phyloP scores from a whole-genome alignment of 1,139 yeast genomes.

The Saccharomyces pastorianus region DNA sequence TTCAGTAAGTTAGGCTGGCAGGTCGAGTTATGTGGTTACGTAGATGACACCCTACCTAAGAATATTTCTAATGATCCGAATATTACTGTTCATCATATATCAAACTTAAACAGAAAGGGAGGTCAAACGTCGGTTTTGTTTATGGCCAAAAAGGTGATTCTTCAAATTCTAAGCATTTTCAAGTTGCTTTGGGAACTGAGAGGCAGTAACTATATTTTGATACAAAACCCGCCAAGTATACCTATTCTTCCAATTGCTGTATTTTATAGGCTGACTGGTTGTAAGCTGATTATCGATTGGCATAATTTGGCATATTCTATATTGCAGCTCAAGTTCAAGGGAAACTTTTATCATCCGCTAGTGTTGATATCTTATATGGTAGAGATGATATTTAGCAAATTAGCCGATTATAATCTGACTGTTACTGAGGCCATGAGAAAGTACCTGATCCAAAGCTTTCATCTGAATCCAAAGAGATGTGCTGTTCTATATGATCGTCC shows the following conservation, averaged over 20 bases:
- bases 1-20: conserved; percentile 59
- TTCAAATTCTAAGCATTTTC: conserved; percentile 46
- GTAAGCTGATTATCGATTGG: conserved; percentile 82
- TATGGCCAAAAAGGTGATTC: conserved; percentile 49
- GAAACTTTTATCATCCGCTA: conserved; percentile 45
- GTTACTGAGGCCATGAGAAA: conserved; percentile 72
- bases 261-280: conserved; percentile 49
- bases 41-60: conserved; percentile 49
- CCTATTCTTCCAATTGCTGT: conserved; percentile 68
- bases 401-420: conserved; percentile 64
- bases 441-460: conserved; percentile 50
- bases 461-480: conserved; percentile 33
- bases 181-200: conserved; percentile 45
- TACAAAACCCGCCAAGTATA: conserved; percentile 91
- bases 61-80: conserved; percentile 44
- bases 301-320: conserved; percentile 89
- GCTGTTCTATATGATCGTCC: conserved; percentile 67
- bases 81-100: conserved; percentile 43
- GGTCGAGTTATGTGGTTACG: conserved; percentile 82
- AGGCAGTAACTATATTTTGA: conserved; percentile 60
- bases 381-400: conserved; percentile 51
- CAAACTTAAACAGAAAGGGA: conserved; percentile 5
- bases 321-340: conserved; percentile 53
- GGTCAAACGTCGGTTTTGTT: conserved; percentile 35
- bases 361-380: conserved; percentile 52